Percentiles rank a stretch among this genome's conserved stretches.
These are phyloP conservation scores for Pseudevernia furfuracea DNA, from an alignment of 495 filamentous ascomycete species.

Conservation along the genomic window DNA sequence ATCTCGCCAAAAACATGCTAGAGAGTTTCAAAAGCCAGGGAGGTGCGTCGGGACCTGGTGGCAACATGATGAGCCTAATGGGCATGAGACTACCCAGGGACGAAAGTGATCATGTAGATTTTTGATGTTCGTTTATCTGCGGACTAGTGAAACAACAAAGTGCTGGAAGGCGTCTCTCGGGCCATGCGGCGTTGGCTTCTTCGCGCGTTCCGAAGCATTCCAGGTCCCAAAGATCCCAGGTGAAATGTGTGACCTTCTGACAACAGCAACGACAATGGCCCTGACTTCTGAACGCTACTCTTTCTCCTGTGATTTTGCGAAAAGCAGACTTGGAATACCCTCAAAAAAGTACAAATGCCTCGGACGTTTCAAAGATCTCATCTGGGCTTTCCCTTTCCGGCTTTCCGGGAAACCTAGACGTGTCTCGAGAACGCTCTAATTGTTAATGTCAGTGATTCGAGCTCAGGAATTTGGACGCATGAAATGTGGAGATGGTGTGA, in stretches of 20 bases:
- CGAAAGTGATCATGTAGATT: neutral
- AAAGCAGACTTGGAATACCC: too few species aligned
- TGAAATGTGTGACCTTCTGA: neutral
- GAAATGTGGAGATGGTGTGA: neutral
- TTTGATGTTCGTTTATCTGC: neutral
- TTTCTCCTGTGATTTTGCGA: too few species aligned
- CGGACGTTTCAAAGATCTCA: neutral
- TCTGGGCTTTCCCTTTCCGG: neutral
- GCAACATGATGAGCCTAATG: conserved; percentile 81
- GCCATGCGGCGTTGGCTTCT: conserved; percentile 3
- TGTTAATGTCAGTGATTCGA: too few species aligned
- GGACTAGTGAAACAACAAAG: neutral
- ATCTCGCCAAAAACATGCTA: conserved; percentile 83
- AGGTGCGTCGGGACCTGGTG: conserved; percentile 73
- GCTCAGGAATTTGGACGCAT: neutral
- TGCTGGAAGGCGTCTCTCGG: conserved; percentile 1
- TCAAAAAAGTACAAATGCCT: too few species aligned
- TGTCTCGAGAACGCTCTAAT: neutral
- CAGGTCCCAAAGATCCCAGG: neutral
- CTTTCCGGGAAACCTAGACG: neutral
- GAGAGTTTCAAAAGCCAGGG: conserved; percentile 85
- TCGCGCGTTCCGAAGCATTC: neutral
- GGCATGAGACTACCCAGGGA: conserved; percentile 43
- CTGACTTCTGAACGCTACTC: too few species aligned
- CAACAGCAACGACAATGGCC: neutral